phyloP scores from a whole-genome alignment of 257 asterid species.

The Agastache rugosa region DNA sequence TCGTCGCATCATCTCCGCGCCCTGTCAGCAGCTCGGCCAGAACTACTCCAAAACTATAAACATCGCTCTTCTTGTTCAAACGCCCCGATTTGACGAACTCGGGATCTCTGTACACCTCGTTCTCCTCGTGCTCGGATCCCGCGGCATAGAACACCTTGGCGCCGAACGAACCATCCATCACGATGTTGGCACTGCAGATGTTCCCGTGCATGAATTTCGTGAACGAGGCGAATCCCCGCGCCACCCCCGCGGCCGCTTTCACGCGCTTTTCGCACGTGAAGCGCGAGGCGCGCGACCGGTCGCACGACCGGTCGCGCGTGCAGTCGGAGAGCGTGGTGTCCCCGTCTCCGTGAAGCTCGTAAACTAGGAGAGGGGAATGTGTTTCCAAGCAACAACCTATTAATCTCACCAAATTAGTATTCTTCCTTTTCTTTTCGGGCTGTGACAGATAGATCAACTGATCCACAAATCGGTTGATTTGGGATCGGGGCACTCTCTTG shows the following conservation, averaged over 20 bases:
- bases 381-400: conserved; percentile 27
- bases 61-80: background rate
- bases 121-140: conserved; percentile 6
- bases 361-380: conserved; percentile 8
- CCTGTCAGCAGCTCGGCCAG: conserved; percentile 18
- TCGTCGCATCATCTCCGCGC: background rate
- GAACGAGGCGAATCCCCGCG: conserved; percentile 18
- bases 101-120: background rate
- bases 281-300: background rate
- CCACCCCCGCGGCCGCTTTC: conserved; percentile 24
- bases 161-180: background rate
- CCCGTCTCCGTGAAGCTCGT: conserved; percentile 26
- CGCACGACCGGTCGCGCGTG: background rate
- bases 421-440: background rate
- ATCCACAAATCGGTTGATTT: conserved; percentile 13
- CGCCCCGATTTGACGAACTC: background rate
- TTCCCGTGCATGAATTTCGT: conserved; percentile 10
- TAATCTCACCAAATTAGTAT: conserved; percentile 6
- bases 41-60: conserved; percentile 20
- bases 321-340: background rate
- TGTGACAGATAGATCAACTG: conserved; percentile 17
- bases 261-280: background rate
- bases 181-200: background rate
- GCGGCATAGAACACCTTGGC: conserved; percentile 28
- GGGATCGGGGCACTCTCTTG: background rate